Evolutionary conservation across 2,329 filamentous ascomycete genomes (phyloP), one percentile per base, ranked within the genome.

Genomic region (Penicillium sp.): DNA sequence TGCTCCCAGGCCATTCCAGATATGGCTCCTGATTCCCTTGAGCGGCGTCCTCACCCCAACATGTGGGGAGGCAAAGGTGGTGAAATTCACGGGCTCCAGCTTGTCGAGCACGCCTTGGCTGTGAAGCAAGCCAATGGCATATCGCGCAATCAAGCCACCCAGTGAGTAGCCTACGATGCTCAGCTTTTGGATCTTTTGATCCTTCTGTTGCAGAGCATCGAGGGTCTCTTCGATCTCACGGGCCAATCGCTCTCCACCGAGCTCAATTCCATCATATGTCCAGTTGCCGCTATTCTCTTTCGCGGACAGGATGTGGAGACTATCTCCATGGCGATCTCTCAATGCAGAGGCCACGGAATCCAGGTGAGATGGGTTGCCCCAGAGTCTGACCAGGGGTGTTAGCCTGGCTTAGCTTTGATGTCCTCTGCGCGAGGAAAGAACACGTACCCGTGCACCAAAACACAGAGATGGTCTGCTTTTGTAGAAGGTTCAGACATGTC

Each of bases 151-250:
- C 6, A 97, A 77, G 0, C 93, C 93, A 42, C 93, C 93, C 1
- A 96, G 79, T 0, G 90, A 95, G 71, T 97, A 96, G 36, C 93
- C 93, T 41, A 93, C 81, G 38, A 97, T 79, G 69, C 91, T 96
- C 58, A 97, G 78, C 73, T 91, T 95, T 44, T 76, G 86, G 65
- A 96, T 87, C 39, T 83, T 81, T 60, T 87, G 83, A 21, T 90
- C 92, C 26, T 79, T 76, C 39, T 75, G 74, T 45, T 82, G 79
- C 29, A 85, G 63, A 28, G 76, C 72, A 24, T 78, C 73, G 26
- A 88, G 71, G 18, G 76, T 77, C 45, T 83, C 75, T 65, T 88
- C 85, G 33, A 88, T 79, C 63, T 88, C 85, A 51, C 79, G 72
- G 2, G 83, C 81, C 49, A 85, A 77, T 51, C 87, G 80, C 63